Conservation (phyloP, 2,329 filamentous ascomycete species). For the Aureobasidium musti region DNA sequence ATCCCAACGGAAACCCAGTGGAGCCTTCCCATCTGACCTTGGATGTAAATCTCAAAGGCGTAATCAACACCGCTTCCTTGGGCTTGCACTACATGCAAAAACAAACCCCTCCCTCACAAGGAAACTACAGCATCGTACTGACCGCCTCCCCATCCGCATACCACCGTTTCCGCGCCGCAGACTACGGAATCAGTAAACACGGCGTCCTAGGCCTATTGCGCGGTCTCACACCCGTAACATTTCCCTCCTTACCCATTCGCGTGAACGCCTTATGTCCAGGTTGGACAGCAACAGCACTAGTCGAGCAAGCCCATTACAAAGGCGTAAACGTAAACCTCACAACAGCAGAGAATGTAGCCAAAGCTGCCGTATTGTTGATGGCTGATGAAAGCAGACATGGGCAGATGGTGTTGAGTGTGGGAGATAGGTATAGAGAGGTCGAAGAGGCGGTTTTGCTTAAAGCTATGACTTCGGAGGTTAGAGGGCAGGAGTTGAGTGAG, state of each 20-base stretch:
- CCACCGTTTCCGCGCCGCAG: slow-evolving; percentile 53
- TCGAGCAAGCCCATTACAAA: slow-evolving; percentile 48
- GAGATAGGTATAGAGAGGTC: slow-evolving; percentile 56
- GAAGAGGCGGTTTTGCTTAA: slow-evolving; percentile 43
- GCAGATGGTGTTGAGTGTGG: slow-evolving; percentile 55
- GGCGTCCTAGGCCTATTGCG: slow-evolving; percentile 58
- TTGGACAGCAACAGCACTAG: slow-evolving; percentile 57
- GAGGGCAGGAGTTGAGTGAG: slow-evolving; percentile 11
- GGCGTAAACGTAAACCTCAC: slow-evolving; percentile 49
- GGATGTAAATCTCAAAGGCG: slow-evolving; percentile 48
- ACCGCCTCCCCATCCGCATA: slow-evolving; percentile 55
- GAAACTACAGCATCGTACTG: slow-evolving; percentile 54
- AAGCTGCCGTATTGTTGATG: slow-evolving; percentile 54
- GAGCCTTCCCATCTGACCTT: slow-evolving; percentile 43
- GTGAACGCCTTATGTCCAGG: slow-evolving; percentile 59
- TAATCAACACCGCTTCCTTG: slow-evolving; percentile 47
- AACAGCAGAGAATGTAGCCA: slow-evolving; percentile 52
- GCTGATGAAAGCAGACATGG: slow-evolving; percentile 52
- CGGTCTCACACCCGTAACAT: slow-evolving; percentile 48
- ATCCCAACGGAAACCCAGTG: slow-evolving; percentile 40
- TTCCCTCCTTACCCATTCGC: slow-evolving; percentile 51
- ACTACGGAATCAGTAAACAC: slow-evolving; percentile 60
- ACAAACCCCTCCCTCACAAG: slow-evolving; percentile 36
- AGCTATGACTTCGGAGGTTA: slow-evolving; percentile 16
- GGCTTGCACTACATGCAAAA: slow-evolving; percentile 51